Evolutionary conservation across 495 filamentous ascomycete genomes (phyloP).

Genomic region (Extremus antarcticus): DNA sequence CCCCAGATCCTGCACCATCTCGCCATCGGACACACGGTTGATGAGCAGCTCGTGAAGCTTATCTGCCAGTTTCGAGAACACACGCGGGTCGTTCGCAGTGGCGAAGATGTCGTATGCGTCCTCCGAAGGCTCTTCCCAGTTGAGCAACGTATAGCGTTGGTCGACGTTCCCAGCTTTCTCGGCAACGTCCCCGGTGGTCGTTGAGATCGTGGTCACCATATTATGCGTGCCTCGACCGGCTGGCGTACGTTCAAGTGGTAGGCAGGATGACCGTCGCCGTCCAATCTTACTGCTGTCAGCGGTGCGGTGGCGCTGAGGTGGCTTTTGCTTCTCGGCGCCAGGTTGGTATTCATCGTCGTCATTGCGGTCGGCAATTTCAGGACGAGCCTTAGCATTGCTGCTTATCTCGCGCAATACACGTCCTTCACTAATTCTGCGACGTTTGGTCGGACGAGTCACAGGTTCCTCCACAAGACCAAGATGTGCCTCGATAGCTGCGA

Average conservation of each 20-base stretch:
- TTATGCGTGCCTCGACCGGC: slow-evolving; percentile 15
- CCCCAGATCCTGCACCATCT: slow-evolving; percentile 15
- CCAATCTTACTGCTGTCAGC: slow-evolving; percentile 6
- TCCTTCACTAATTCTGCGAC: slow-evolving; percentile 1
- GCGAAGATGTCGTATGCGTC: slow-evolving; percentile 6
- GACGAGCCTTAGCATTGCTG: slow-evolving; percentile 1
- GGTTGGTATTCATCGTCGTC: neutral
- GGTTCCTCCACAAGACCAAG: neutral
- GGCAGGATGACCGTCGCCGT: slow-evolving; percentile 13
- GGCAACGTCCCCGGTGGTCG: neutral
- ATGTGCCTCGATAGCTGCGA: slow-evolving; percentile 6
- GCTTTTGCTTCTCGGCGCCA: neutral
- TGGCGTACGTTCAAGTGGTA: slow-evolving; percentile 25
- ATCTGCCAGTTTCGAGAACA: neutral
- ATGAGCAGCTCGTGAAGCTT: slow-evolving; percentile 10
- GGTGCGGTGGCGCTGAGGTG: neutral
- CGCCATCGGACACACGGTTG: slow-evolving; percentile 8
- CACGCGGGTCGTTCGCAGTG: neutral
- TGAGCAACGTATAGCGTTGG: slow-evolving; percentile 2
- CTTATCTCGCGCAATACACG: slow-evolving; percentile 7
- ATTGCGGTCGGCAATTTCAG: neutral
- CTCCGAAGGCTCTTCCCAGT: slow-evolving; percentile 3
- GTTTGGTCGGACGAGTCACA: neutral
- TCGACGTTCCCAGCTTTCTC: neutral
- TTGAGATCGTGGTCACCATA: neutral